A percentile compares a stretch with the other conserved stretches of the same genome.
phyloP scores from a whole-genome alignment of 116 monocot species.

The Zostera marina region DNA sequence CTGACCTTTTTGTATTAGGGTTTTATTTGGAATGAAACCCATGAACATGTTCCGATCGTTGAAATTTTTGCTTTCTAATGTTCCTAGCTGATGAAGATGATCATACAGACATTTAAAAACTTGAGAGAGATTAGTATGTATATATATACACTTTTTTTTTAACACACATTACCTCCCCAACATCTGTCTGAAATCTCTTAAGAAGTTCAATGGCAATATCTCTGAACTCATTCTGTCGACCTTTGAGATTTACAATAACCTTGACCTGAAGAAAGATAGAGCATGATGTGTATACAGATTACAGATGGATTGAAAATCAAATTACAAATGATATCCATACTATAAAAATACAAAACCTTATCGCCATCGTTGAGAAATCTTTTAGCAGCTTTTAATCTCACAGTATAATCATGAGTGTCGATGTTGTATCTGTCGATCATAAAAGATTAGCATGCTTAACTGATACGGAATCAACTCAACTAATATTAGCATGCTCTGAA shows the following conservation, averaged over 20 bases:
- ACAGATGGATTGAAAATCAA: neutral
- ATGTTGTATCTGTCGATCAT: conserved; percentile 62
- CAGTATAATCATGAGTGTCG: conserved; percentile 89
- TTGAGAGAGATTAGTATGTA: neutral
- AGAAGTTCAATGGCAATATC: conserved; percentile 72
- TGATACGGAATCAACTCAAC: neutral
- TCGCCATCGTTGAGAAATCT: conserved; percentile 87
- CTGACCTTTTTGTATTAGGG: conserved; percentile 46
- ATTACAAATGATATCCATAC: neutral
- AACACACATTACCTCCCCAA: conserved; percentile 53
- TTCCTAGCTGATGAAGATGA: conserved; percentile 39
- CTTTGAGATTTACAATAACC: conserved; percentile 74
- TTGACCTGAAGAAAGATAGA: conserved; percentile 50
- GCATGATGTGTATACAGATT: neutral
- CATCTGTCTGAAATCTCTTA: conserved; percentile 65
- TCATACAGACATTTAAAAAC: neutral
- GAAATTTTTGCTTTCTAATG: conserved; percentile 60
- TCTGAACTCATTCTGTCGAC: conserved; percentile 70
- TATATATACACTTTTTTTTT: too few relatives aligned
- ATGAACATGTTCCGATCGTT: conserved; percentile 50
- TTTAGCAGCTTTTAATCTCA: conserved; percentile 66
- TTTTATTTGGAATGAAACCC: conserved; percentile 72
- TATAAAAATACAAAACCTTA: conserved; percentile 34
- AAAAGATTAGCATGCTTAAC: too few relatives aligned
- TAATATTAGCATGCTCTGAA: neutral